Base-by-base conservation (phyloP, 768 basidiomycete genomes). In the Suillus cothurnatus region DNA sequence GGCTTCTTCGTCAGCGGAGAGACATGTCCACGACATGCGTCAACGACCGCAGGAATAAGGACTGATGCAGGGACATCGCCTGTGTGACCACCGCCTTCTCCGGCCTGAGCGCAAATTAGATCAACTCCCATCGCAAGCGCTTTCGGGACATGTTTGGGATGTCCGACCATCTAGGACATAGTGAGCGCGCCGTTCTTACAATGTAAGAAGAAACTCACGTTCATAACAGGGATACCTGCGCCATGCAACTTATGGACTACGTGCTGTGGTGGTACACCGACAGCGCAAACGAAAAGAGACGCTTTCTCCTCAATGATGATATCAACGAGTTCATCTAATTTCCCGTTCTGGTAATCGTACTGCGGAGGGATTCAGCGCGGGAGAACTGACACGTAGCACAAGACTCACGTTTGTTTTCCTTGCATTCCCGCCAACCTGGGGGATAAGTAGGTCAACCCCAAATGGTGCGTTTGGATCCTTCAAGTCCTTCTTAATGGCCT, bases 291-390 rank as follows among this genome's bases (percentile, higher is more conserved):
- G 75, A 98, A 98, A 14, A 98, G 86, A 32, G 85, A 79, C 0
- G 93, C 80, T 73, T 92, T 93, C 79, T 97, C 94, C 64, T 96
- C 92, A 73, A 97, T 94, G 74, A 98, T 95, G 39, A 97, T 91
- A 68, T 94, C 86, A 63, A 97, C 86, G 36, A 97, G 85, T 31
- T 93, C 91, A 23, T 88, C 82, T 11, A 97, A 85, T 69, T 93
- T 84, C 19, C 95, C 95, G 66, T 92, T 90, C 56, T 94, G 95
- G 78, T 97, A 97, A 75, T 97, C 93, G 64, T 86, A 88, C 92
- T 93, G 67, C 6, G 14, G 36, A 11, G 17, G 17, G 21, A 45
- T 36, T 69, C 43, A 69, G 60, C 26, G 21, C 12, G 26, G 38
- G 15, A 57, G 39, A n/a, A 21, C 38, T 38, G n/a, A 26, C 53